Conservation (phyloP, 1,139 yeast genomes). For the Nadsonia commutata region DNA sequence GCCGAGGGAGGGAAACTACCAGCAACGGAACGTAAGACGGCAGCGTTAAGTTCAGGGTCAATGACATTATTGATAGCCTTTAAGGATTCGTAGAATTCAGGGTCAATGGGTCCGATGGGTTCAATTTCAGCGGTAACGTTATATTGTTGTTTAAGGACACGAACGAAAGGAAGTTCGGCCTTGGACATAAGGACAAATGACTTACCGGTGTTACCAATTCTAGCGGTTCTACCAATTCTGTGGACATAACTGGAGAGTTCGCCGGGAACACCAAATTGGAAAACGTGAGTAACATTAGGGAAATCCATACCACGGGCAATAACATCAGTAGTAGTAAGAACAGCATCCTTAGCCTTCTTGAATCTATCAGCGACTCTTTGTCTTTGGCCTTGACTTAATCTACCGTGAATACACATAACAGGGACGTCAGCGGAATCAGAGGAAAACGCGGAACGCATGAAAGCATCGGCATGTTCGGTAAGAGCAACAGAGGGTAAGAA, state of each 20-base stretch:
- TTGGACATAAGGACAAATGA: conserved; percentile 18
- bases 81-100: background rate
- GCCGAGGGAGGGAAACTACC: background rate
- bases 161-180: background rate
- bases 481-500: conserved; percentile 68
- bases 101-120: background rate
- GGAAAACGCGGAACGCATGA: conserved; percentile 18
- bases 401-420: conserved; percentile 42
- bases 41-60: background rate
- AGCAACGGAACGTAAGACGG: background rate
- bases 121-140: background rate
- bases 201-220: conserved; percentile 72
- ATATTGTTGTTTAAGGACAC: background rate
- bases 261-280: conserved; percentile 64
- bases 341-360: conserved; percentile 35
- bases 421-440: conserved; percentile 9
- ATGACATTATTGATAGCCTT: background rate
- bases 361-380: conserved; percentile 42
- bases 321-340: conserved; percentile 78
- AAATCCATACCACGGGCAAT: conserved; percentile 96
- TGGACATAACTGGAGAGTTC: conserved; percentile 74
- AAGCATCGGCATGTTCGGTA: conserved; percentile 40
- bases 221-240: conserved; percentile 91
- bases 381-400: conserved; percentile 51
- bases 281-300: conserved; percentile 68